These are phyloP conservation scores for Gracilaria domingensis DNA, from an alignment of 23 red algal species.

Conservation along the genomic window DNA sequence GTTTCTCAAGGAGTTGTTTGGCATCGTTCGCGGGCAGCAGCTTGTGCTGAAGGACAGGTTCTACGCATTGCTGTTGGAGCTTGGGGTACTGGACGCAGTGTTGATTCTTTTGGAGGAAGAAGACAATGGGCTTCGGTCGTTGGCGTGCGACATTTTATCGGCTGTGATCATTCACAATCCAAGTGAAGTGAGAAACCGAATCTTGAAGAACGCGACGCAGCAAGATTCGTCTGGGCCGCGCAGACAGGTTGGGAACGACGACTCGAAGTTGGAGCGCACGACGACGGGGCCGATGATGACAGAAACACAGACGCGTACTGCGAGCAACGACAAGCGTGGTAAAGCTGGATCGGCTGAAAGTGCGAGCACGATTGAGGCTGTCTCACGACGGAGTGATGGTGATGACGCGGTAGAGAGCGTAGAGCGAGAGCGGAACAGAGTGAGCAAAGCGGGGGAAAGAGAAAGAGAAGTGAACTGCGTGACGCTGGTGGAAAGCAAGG, in stretches of 20 bases:
- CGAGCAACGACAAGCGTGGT: no score
- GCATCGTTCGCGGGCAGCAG: slow-evolving; percentile 40
- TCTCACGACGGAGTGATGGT: neutral
- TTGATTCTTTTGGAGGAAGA: slow-evolving; percentile 21
- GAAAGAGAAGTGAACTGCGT: neutral
- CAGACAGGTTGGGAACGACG: neutral
- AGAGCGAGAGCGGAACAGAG: neutral
- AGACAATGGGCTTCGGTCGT: slow-evolving; percentile 20
- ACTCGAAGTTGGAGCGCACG: neutral
- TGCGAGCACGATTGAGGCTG: neutral
- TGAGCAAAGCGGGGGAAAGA: neutral
- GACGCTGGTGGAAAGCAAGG: neutral
- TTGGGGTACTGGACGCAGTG: slow-evolving; percentile 49
- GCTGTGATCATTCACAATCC: slow-evolving; percentile 38
- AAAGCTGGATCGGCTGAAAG: neutral
- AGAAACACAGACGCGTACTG: no score
- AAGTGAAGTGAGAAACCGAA: slow-evolving; percentile 22
- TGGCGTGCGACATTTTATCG: slow-evolving; percentile 39
- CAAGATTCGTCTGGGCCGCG: slow-evolving; percentile 12
- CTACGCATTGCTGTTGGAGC: slow-evolving; percentile 36
- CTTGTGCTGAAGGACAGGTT: slow-evolving; percentile 15
- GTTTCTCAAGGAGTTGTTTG: slow-evolving; percentile 45
- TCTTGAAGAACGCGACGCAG: slow-evolving; percentile 31
- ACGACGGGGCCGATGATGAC: neutral
- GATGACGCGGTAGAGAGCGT: neutral